Conservation (phyloP, 192 early-diverging fungal species). For the Coemansia sp. region DNA sequence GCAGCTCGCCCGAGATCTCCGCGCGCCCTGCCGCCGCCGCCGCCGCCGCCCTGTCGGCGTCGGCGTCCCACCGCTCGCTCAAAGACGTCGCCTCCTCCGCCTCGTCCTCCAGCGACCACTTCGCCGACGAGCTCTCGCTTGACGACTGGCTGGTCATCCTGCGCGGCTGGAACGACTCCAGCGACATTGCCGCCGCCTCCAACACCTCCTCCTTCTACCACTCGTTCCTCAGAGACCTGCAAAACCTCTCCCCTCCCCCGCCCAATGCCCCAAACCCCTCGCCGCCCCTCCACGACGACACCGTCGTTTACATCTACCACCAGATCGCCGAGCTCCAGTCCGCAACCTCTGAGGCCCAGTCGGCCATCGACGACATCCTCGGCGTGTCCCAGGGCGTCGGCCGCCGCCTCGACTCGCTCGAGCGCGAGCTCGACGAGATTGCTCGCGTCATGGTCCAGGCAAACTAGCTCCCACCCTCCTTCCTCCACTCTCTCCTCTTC, state of each 20-base stretch:
- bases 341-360: constrained; percentile 24
- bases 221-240: constrained; percentile 35
- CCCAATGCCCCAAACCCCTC: not conserved
- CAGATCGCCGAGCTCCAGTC: constrained; percentile 27
- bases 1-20: constrained; percentile 10
- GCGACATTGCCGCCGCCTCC: constrained; percentile 22
- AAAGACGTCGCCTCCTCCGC: constrained; percentile 12
- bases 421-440: constrained; percentile 46
- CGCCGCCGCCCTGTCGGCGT: constrained; percentile 11
- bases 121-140: constrained; percentile 36
- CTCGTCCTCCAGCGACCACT: no score
- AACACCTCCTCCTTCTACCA: constrained; percentile 35
- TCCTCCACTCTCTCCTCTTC: no score
- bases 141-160: constrained; percentile 48
- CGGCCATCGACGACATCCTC: constrained; percentile 44
- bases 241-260: not conserved
- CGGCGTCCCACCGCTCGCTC: constrained; percentile 23
- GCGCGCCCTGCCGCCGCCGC: constrained; percentile 4
- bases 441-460: constrained; percentile 41
- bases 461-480: constrained; percentile 14
- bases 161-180: constrained; percentile 41
- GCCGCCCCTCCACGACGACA: constrained; percentile 7
- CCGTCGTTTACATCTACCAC: constrained; percentile 14
- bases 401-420: constrained; percentile 40
- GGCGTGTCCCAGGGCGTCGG: constrained; percentile 46